These are phyloP conservation scores for Buddleja alternifolia DNA, from an alignment of 257 asterid species.

Conservation along the genomic window DNA sequence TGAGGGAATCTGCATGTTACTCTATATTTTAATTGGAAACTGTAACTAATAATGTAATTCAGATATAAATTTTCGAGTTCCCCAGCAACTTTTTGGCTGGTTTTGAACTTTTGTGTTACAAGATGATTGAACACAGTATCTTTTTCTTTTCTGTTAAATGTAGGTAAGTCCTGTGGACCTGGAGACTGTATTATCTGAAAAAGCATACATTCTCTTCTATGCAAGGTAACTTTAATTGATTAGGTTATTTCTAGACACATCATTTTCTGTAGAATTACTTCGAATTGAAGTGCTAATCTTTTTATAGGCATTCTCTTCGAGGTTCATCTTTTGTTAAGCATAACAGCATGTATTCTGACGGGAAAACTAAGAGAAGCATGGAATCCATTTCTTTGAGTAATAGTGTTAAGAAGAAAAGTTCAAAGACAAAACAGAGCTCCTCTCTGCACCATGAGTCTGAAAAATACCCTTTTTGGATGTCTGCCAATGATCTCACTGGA, in stretches of 20 bases:
- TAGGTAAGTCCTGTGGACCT: conserved; percentile 52
- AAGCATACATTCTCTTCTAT: conserved; percentile 58
- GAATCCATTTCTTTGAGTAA: conserved; percentile 48
- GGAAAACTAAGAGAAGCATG: conserved; percentile 34
- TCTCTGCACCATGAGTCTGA: conserved; percentile 32
- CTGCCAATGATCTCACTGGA: conserved; percentile 37
- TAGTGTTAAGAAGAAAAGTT: conserved; percentile 39
- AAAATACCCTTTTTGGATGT: conserved; percentile 31
- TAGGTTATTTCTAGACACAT: neutral
- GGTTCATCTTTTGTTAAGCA: conserved; percentile 30
- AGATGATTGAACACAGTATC: neutral
- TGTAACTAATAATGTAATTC: neutral
- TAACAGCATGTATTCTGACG: conserved; percentile 31
- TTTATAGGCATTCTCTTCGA: conserved; percentile 38
- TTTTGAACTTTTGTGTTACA: neutral
- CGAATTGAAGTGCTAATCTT: conserved; percentile 9
- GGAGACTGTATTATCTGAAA: conserved; percentile 46
- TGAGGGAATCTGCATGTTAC: too few species aligned
- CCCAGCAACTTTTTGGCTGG: neutral
- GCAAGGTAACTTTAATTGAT: conserved; percentile 37
- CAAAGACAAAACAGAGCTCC: conserved; percentile 36
- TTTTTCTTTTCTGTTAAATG: conserved; percentile 11
- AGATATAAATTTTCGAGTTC: neutral
- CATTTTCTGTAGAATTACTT: neutral
- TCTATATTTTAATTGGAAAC: neutral